Base-by-base conservation (phyloP, 306 rosid species). In the Gastrolobium bilobum region DNA sequence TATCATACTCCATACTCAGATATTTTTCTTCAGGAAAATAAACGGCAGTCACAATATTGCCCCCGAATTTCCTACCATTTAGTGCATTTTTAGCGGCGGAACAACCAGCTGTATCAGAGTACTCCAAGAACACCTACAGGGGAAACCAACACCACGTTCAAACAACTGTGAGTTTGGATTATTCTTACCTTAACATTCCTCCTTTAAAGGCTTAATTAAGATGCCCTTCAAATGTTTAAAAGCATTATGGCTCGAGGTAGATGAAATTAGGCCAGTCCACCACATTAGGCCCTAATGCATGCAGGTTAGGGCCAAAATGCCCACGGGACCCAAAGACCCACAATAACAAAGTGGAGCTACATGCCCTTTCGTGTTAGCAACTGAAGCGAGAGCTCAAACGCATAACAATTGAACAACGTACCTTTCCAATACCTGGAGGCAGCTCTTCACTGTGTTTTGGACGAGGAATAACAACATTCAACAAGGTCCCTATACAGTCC, bases 41-140 rank as follows among this genome's bases (percentile, higher is more conserved):
- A 80, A 81, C 60, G 3, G 94, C 94, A 46, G 68, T 81, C 81
- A 90, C 94, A 37, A 39, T 75, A 68, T 83, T 92, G 51, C 95
- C 93, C 51, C 91, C 97, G 44, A 92, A 90, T 81, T 88, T 90
- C 81, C 97, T 90, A 40, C 97, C 93, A 77, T 87, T 75, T 5
- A 92, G 89, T 2, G 90, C 93, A 59, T 68, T 88, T 79, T 75
- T 88, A 4, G 97, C 97, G 40, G 90, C 87, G 7, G 82, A 77
- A 81, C 84, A 80, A 60, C 84, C 85, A 7, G 66, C 43, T 0
- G 51, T 77, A 68, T 90, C 97, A 11, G 94, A 35, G 73, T 88
- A 92, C 76, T 88, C 94, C 89, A 90, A 86, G 86, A 92, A 92
- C 54, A 92, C 97, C 94, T 90, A 84, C 81, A 87, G 29, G 50